Evolutionary conservation across 2,329 filamentous ascomycete species (phyloP), one percentile per base, ranked within the genome.

Genomic region (Apiospora aurea): DNA sequence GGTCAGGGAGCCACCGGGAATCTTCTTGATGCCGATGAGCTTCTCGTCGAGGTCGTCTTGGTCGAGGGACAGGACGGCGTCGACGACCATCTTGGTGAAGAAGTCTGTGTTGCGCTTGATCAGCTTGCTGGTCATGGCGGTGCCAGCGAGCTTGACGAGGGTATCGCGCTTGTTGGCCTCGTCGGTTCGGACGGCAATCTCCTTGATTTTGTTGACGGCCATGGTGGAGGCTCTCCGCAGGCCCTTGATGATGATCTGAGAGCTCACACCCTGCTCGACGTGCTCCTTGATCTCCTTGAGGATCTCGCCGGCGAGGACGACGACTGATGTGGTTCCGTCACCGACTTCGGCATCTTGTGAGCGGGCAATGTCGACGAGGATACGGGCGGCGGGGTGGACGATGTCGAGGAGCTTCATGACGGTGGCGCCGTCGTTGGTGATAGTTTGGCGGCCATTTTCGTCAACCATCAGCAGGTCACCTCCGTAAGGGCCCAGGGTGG

Each of bases 381-480:
- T 96, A 83, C 95, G 92, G 78, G 96, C 96, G 77, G 96, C 96
- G 77, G 96, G 96, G 87, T 99, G 96, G 74, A 99, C 94, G 79
- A 99, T 98, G 82, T 99, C 96, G 82, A 99, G 93, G 71, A 99
- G 93, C 94, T 98, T 98, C 96, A 99, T 99, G 74, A 98, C 96
- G 69, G 96, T 99, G 68, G 96, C 96, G 81, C 96, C 96, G 86
- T 99, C 96, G 85, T 99, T 99, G 78, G 96, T 99, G 82, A 99
- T 98, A 71, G 96, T 99, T 86, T 98, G 95, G 83, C 86, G 92
- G 83, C 96, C 96, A 87, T 98, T 98, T 83, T 91, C 92, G 84
- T 98, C 96, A 71, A 98, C 96, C 85, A 99, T 92, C 82, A 99
- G 88, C 82, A 98, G 86, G 85, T 99, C 96, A 80, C 96, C 96